Conservation (phyloP, 2,329 filamentous ascomycete genomes). For the Exophiala dermatitidis region DNA sequence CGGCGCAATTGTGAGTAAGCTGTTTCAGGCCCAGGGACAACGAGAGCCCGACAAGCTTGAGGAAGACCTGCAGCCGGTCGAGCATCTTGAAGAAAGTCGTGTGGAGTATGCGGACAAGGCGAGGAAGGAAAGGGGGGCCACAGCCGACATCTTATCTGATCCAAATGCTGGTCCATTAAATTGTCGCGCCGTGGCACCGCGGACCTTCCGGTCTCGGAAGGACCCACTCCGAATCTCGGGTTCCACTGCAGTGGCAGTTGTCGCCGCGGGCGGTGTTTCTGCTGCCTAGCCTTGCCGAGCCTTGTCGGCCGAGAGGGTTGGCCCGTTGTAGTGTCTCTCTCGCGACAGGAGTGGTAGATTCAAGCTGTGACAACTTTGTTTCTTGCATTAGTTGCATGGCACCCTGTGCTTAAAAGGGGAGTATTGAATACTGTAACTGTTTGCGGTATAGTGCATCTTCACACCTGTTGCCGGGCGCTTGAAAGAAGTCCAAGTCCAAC, state of each 20-base stretch:
- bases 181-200: background rate
- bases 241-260: background rate
- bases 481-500: too few relatives aligned
- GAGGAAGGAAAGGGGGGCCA: slow-evolving; percentile 1
- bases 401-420: too few relatives aligned
- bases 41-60: slow-evolving; percentile 8
- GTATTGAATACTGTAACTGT: too few relatives aligned
- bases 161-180: background rate
- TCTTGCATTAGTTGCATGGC: too few relatives aligned
- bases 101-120: background rate
- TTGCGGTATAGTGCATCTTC: too few relatives aligned
- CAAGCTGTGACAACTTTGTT: too few relatives aligned
- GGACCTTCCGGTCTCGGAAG: background rate
- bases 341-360: too few relatives aligned
- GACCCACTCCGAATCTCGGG: background rate
- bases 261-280: background rate
- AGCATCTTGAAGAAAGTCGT: slow-evolving; percentile 5
- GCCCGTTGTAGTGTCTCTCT: too few relatives aligned
- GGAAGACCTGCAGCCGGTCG: slow-evolving; percentile 3
- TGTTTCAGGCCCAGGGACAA: slow-evolving; percentile 5
- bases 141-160: slow-evolving; percentile 18
- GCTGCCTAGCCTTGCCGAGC: too few relatives aligned
- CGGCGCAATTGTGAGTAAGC: background rate
- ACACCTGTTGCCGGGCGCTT: too few relatives aligned
- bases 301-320: too few relatives aligned